phyloP scores from a whole-genome alignment of 140 eudicot species.

The Ambrosia hybrid region DNA sequence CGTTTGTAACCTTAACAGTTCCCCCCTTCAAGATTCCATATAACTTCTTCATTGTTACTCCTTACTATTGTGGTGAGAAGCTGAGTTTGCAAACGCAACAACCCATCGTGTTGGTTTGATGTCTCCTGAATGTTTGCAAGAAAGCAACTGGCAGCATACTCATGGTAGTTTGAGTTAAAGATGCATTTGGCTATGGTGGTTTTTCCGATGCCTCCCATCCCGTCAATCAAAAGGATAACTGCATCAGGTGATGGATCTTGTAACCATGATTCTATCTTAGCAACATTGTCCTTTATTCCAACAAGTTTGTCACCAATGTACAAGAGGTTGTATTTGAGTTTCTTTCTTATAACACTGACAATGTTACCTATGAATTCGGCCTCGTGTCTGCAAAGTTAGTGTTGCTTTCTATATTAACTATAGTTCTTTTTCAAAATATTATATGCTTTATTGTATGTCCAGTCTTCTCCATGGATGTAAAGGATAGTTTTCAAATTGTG shows the following conservation, averaged over 20 bases:
- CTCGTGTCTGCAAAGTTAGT: constrained; percentile 12
- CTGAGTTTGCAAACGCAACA: constrained; percentile 17
- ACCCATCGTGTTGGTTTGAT: constrained; percentile 7
- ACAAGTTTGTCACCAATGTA: constrained; percentile 8
- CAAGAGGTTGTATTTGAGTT: neutral
- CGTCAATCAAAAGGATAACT: constrained; percentile 9
- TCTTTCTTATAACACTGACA: constrained; percentile 3
- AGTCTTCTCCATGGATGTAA: too few species aligned
- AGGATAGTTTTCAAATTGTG: too few species aligned
- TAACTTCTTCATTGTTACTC: constrained; percentile 8
- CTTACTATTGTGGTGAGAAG: constrained; percentile 22
- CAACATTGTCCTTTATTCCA: constrained; percentile 6
- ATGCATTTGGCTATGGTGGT: constrained; percentile 25
- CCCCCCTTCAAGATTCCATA: constrained; percentile 29
- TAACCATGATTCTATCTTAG: constrained; percentile 24
- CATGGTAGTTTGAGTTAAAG: constrained; percentile 11
- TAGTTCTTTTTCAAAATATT: too few species aligned
- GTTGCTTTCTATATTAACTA: too few species aligned
- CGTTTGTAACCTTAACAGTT: constrained; percentile 15
- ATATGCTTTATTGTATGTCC: too few species aligned
- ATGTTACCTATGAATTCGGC: constrained; percentile 6
- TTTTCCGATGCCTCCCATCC: constrained; percentile 19
- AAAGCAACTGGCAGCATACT: constrained; percentile 27
- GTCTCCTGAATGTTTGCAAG: constrained; percentile 20
- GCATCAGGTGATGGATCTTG: constrained; percentile 18